Evolutionary conservation across 2,329 filamentous ascomycete genomes (phyloP).

Genomic region (Teratosphaeria epicoccoides): DNA sequence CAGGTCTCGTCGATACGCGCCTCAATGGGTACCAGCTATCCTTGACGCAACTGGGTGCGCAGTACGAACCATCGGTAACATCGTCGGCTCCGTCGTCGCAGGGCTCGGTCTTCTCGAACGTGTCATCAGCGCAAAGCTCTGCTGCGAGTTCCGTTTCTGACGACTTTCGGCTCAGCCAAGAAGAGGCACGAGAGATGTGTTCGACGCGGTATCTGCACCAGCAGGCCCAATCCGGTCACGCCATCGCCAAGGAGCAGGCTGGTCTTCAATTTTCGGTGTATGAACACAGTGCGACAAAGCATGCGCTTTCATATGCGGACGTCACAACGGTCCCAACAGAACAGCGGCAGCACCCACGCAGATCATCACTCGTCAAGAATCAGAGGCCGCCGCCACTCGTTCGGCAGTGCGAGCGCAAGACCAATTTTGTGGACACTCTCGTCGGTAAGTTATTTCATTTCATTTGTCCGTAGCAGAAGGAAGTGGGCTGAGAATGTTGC

Average conservation of each 20-base stretch:
- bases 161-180: conserved; percentile 41
- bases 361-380: conserved; percentile 45
- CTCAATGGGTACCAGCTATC: conserved; percentile 23
- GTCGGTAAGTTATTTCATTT: conserved; percentile 63
- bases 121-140: conserved; percentile 33
- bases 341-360: conserved; percentile 52
- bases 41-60: conserved; percentile 28
- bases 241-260: conserved; percentile 1
- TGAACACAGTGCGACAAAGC: conserved; percentile 9
- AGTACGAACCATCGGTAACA: conserved; percentile 61
- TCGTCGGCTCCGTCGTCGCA: conserved; percentile 67
- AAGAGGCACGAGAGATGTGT: conserved; percentile 19
- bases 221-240: conserved; percentile 2
- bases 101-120: conserved; percentile 65
- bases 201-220: conserved; percentile 13
- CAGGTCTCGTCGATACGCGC: conserved; percentile 9
- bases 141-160: conserved; percentile 53
- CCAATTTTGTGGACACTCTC: conserved; percentile 90
- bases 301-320: conserved; percentile 27
- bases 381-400: conserved; percentile 63
- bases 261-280: conserved; percentile 1
- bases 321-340: conserved; percentile 45
- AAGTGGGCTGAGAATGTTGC: conserved; percentile 23
- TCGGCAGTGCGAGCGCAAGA: conserved; percentile 82
- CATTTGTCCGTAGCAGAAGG: conserved; percentile 11